These are phyloP conservation scores for Ophiostoma novo-ulmi DNA, from an alignment of 2,329 filamentous ascomycete genomes.

Conservation along the genomic window DNA sequence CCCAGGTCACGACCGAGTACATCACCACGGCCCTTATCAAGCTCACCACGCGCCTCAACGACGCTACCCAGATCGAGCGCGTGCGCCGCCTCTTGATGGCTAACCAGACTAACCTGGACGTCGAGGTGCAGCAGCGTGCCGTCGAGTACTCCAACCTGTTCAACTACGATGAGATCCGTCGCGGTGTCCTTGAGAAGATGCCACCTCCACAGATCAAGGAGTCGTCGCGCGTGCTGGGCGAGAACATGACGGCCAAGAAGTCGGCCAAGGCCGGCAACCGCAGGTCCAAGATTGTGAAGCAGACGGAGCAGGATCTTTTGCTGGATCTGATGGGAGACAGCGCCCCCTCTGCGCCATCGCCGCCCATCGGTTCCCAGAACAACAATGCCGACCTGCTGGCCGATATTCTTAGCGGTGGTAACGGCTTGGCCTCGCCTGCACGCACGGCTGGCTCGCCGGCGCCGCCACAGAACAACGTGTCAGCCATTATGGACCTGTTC, in stretches of 20 bases:
- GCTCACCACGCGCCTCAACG: conserved; percentile 79
- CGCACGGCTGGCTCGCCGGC: conserved; percentile 47
- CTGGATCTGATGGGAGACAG: conserved; percentile 84
- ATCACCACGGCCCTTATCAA: conserved; percentile 95
- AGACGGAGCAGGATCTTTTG: conserved; percentile 84
- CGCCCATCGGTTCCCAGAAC: conserved; percentile 55
- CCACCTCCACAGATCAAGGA: conserved; percentile 95
- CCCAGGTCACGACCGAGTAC: conserved; percentile 87
- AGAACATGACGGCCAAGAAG: conserved; percentile 55
- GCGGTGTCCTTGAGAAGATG: conserved; percentile 95
- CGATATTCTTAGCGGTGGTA: conserved; percentile 83
- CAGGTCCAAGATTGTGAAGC: conserved; percentile 71
- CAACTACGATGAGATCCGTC: conserved; percentile 76
- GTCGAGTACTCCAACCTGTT: conserved; percentile 97
- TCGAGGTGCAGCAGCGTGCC: conserved; percentile 92
- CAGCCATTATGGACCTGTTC: conserved; percentile 90
- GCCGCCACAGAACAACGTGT: conserved; percentile 52
- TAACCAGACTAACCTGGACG: conserved; percentile 81
- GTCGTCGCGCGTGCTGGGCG: conserved; percentile 83
- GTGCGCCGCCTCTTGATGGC: conserved; percentile 70
- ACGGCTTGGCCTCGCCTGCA: conserved; percentile 32
- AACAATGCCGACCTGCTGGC: conserved; percentile 85
- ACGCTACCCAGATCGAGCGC: conserved; percentile 79
- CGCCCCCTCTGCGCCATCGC: conserved; percentile 49
- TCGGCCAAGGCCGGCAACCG: conserved; percentile 65